phyloP scores from a whole-genome alignment of 139 green algal genomes.

The Tetraselmis striata region DNA sequence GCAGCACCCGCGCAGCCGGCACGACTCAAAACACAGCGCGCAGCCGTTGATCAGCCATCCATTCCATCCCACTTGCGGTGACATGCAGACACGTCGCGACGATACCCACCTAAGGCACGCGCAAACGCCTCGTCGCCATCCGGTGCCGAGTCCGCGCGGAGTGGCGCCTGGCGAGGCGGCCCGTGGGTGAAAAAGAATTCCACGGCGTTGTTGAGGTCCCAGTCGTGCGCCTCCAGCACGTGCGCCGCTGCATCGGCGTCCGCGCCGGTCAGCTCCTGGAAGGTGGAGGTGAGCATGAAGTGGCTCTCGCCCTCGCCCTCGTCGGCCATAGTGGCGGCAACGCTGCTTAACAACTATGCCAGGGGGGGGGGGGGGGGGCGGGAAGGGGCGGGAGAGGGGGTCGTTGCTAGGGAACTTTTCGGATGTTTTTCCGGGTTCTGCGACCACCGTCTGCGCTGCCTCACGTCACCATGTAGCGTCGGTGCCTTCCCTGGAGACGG shows the following conservation, averaged over 20 bases:
- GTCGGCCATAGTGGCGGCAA: slow-evolving; percentile 5
- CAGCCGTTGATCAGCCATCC: neutral
- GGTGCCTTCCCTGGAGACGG: no score
- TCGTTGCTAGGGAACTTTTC: no score
- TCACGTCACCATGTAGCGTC: no score
- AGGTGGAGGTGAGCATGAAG: slow-evolving; percentile 13
- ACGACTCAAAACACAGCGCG: neutral
- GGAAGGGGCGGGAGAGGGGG: no score
- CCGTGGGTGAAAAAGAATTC: slow-evolving; percentile 30
- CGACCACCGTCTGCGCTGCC: no score
- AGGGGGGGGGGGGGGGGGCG: no score
- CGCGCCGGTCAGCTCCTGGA: slow-evolving; percentile 29
- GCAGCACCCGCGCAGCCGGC: no score
- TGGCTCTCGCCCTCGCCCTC: neutral
- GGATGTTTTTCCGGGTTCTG: no score
- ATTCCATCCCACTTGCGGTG: neutral
- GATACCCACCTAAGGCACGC: neutral
- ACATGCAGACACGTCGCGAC: neutral
- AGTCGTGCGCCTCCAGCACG: slow-evolving; percentile 34
- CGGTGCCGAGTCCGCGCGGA: neutral
- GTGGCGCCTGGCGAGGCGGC: neutral
- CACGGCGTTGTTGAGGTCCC: slow-evolving; percentile 28
- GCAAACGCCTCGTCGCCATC: neutral
- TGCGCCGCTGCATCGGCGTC: slow-evolving; percentile 24
- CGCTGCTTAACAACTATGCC: no score